phyloP scores from a whole-genome alignment of 768 basidiomycete species.

The Naganishia vaughanmartiniae region DNA sequence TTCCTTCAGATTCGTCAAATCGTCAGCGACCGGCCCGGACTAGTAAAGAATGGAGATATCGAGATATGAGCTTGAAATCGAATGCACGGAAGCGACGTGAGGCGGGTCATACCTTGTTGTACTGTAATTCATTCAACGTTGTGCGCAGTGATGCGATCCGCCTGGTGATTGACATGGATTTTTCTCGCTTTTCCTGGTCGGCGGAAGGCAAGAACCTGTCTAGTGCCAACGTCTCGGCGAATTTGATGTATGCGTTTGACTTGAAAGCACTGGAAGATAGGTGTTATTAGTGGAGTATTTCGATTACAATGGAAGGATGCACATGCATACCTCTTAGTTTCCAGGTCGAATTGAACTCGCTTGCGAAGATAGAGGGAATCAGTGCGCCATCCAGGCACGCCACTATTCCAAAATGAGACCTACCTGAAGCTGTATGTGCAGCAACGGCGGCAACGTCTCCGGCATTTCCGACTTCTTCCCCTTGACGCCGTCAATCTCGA shows the following conservation, averaged over 20 bases:
- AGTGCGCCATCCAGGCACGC: slow-evolving; percentile 25
- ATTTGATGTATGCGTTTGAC: slow-evolving; percentile 91
- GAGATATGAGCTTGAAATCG: no score
- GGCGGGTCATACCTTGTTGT: slow-evolving; percentile 64
- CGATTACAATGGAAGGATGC: background rate
- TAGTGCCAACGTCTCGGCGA: slow-evolving; percentile 79
- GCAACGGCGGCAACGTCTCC: slow-evolving; percentile 72
- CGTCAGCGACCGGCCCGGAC: slow-evolving; percentile 35
- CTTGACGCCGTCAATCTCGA: slow-evolving; percentile 82
- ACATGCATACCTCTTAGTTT: slow-evolving; percentile 21
- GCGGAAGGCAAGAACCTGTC: slow-evolving; percentile 84
- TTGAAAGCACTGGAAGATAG: slow-evolving; percentile 55
- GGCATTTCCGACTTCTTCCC: slow-evolving; percentile 80
- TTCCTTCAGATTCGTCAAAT: slow-evolving; percentile 33
- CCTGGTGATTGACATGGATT: slow-evolving; percentile 67
- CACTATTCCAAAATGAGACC: slow-evolving; percentile 34
- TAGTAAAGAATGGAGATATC: slow-evolving; percentile 33
- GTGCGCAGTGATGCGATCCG: slow-evolving; percentile 66
- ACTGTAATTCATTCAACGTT: slow-evolving; percentile 65
- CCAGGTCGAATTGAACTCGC: slow-evolving; percentile 66
- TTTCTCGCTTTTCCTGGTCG: slow-evolving; percentile 66
- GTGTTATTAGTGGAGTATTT: background rate
- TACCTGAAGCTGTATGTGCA: slow-evolving; percentile 95
- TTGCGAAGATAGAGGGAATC: slow-evolving; percentile 45
- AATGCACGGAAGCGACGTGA: background rate